Base-by-base conservation (phyloP, 2,329 filamentous ascomycete genomes). In the Phoma sp. region DNA sequence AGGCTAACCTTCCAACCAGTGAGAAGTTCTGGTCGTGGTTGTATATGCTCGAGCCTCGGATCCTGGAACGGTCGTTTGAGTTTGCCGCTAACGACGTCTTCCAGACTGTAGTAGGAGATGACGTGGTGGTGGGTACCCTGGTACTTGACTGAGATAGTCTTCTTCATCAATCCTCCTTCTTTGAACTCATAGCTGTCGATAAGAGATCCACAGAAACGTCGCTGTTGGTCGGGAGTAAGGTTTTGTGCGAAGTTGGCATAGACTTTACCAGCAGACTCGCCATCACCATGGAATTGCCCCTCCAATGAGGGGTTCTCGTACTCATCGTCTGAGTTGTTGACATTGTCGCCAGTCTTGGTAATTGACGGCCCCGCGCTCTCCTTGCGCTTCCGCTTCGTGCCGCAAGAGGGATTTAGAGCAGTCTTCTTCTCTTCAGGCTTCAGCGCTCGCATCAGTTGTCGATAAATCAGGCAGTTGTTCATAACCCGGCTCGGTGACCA, bases 121-220 rank as follows among this genome's bases (percentile, higher is more conserved):
- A 97, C 78, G 67, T 96, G 92, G 67, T 96, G 92, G 2, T 86
- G 87, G 2, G 92, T 84, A 2, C 89, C 89, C 21, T 88, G 83
- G 43, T 89, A 86, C 2, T 84, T 86, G 32, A 96, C 85, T 64
- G 89, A 93, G 75, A 96, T 92, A 0, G 92, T 96, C 80, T 96
- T 96, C 82, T 97, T 97, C 59, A 96, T 85, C 33, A 97, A 77
- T 0, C 93, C 92, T 1, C 86, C 84, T 12, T 86, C 81, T 68
- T 95, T 95, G 82, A 96, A 96, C 26, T 87, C 86, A 66, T 96
- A 96, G 0, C 89, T 92, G 75, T 96, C 92, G n/a, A 93, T 85
- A 11, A 96, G 80, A 1, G 92, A 96, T 5, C 92, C 93, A 37
- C 95, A 87, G 47, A 93, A 77, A 21, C 83, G 81, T 28, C 86